Evolutionary conservation across 208 protist genomes (phyloP).

Genomic region (Herpetomonas tarakana): DNA sequence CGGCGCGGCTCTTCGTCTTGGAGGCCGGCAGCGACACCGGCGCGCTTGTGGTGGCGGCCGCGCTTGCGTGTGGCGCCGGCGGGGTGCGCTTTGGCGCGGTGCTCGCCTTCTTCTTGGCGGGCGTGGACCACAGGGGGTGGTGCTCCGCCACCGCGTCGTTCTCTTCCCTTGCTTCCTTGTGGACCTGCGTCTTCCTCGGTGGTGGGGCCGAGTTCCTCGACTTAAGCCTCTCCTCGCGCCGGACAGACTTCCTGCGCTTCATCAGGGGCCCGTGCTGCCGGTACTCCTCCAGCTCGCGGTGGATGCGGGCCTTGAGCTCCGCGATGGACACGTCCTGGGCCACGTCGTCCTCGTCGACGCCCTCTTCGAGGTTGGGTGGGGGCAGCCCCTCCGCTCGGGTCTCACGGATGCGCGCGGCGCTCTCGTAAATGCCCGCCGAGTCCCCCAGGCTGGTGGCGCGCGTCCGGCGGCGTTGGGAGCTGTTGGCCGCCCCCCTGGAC

Average conservation of each 20-base stretch:
- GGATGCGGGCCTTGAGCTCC: conserved; percentile 56
- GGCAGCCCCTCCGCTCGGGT: conserved; percentile 16
- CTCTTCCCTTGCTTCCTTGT: neutral
- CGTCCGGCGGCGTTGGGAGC: neutral
- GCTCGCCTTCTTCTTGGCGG: neutral
- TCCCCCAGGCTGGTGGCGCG: neutral
- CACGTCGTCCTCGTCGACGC: conserved; percentile 37
- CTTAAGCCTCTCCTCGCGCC: neutral
- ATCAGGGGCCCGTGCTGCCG: conserved; percentile 41
- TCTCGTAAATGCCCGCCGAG: neutral
- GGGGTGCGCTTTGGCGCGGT: neutral
- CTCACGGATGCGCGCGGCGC: conserved; percentile 10
- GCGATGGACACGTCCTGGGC: conserved; percentile 37
- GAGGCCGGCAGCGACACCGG: neutral
- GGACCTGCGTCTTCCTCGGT: neutral
- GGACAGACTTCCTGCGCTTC: neutral
- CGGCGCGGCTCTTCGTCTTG: neutral
- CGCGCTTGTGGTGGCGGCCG: neutral
- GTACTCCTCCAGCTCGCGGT: conserved; percentile 66
- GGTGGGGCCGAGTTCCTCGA: neutral
- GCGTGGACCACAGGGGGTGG: neutral
- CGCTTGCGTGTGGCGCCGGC: conserved; percentile 6
- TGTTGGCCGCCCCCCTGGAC: neutral
- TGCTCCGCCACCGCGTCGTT: neutral
- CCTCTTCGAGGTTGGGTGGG: conserved; percentile 37